These are phyloP conservation scores for Moricandia moricandioides DNA, from an alignment of 345 rosid genomes.

Conservation along the genomic window DNA sequence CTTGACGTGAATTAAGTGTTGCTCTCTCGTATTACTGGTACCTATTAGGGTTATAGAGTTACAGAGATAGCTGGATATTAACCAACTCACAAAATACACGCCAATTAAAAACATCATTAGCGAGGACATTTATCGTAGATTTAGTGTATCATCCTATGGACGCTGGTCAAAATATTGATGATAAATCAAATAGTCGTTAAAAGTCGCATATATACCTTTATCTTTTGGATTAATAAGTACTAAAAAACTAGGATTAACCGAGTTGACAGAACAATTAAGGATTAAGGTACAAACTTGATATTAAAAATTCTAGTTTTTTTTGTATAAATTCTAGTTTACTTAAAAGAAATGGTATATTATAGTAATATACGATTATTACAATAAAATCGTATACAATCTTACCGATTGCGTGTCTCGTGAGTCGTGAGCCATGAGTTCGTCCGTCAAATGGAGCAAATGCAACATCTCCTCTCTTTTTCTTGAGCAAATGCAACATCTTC, in stretches of 20 bases:
- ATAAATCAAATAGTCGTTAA: neutral
- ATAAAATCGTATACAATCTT: neutral
- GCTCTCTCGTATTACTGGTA: neutral
- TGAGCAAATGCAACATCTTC: constrained; percentile 14
- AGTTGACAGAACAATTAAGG: neutral
- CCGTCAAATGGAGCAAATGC: too few species aligned
- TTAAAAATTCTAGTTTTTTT: too few species aligned
- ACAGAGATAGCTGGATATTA: neutral
- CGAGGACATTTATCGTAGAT: neutral
- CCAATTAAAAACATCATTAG: too few species aligned
- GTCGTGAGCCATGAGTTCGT: too few species aligned
- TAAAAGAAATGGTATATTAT: too few species aligned
- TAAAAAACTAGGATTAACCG: neutral
- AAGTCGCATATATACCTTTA: neutral
- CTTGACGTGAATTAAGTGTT: neutral
- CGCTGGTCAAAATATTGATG: neutral
- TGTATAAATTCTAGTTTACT: too few species aligned
- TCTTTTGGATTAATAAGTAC: neutral
- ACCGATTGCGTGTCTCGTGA: too few species aligned
- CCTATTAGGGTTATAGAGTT: neutral
- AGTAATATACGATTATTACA: too few species aligned
- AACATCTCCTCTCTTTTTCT: too few species aligned
- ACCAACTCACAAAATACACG: neutral
- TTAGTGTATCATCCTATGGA: neutral
- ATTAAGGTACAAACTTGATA: too few species aligned